phyloP scores from a whole-genome alignment of 106 monocot genomes.

The Gastrodia elata region DNA sequence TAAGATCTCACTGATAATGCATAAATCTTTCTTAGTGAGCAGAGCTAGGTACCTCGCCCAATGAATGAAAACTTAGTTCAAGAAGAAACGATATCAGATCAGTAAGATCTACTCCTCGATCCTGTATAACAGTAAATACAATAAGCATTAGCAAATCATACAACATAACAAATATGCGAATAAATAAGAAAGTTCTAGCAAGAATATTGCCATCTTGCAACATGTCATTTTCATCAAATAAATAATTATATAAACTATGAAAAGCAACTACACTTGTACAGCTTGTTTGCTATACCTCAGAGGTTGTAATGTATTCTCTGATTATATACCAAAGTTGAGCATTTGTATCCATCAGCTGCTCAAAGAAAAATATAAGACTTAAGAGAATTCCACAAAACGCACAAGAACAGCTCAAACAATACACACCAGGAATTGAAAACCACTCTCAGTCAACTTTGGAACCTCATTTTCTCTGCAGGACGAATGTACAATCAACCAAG shows the following conservation, averaged over 20 bases:
- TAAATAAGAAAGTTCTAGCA: not conserved
- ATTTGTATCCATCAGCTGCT: slow-evolving; percentile 97
- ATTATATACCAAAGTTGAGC: slow-evolving; percentile 97
- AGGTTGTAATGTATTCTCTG: slow-evolving; percentile 88
- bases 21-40: not conserved
- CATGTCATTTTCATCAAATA: not conserved
- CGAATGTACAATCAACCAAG: not conserved
- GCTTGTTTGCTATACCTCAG: slow-evolving; percentile 51
- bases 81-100: slow-evolving; percentile 95
- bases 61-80: slow-evolving; percentile 91
- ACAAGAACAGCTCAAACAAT: slow-evolving; percentile 5
- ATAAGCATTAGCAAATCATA: slow-evolving; percentile 3
- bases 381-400: slow-evolving; percentile 1
- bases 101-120: slow-evolving; percentile 83
- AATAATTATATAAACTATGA: not conserved
- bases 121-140: slow-evolving; percentile 42
- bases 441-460: slow-evolving; percentile 83
- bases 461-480: slow-evolving; percentile 82
- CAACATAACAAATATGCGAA: not conserved
- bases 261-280: not conserved
- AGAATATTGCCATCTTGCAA: not conserved
- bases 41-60: slow-evolving; percentile 54
- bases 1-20: not conserved
- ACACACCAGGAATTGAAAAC: slow-evolving; percentile 92
- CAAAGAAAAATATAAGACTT: slow-evolving; percentile 15